phyloP scores from a whole-genome alignment of 2,329 filamentous ascomycete species.

The Colletotrichum destructivum region DNA sequence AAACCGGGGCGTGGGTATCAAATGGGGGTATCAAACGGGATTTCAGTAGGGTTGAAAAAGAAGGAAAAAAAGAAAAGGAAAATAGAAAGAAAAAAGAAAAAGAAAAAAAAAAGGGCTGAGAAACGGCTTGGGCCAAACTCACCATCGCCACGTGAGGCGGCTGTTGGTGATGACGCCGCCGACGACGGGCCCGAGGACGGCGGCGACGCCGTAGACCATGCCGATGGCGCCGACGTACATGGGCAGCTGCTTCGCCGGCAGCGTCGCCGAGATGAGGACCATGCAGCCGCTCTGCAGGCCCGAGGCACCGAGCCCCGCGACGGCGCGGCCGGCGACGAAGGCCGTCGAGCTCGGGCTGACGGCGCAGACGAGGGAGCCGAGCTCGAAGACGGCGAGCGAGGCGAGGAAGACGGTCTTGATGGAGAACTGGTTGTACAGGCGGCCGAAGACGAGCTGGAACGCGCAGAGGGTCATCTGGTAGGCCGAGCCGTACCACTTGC shows the following conservation, averaged over 20 bases:
- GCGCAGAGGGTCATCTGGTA: constrained; percentile 48
- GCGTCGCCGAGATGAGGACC: constrained; percentile 31
- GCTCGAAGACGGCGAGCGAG: constrained; percentile 50
- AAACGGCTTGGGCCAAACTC: neutral
- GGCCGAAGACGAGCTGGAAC: constrained; percentile 49
- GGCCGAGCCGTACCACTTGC: constrained; percentile 50
- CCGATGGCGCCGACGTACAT: constrained; percentile 26
- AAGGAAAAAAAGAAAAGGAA: too few relatives aligned
- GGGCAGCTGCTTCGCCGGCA: constrained; percentile 30
- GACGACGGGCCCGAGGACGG: constrained; percentile 26
- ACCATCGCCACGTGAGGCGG: constrained; percentile 33
- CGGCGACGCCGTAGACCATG: constrained; percentile 35
- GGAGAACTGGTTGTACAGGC: constrained; percentile 50
- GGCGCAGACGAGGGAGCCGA: constrained; percentile 54
- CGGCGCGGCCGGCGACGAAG: constrained; percentile 55
- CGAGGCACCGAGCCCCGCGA: constrained; percentile 54
- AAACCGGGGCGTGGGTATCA: neutral
- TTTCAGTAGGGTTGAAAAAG: too few relatives aligned
- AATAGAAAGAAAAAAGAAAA: too few relatives aligned
- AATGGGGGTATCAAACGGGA: too few relatives aligned
- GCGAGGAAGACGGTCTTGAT: constrained; percentile 49
- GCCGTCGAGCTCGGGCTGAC: constrained; percentile 52
- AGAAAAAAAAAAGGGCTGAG: too few relatives aligned
- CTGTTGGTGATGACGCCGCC: constrained; percentile 43
- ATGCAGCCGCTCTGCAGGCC: constrained; percentile 44